Evolutionary conservation across 2,329 filamentous ascomycete genomes (phyloP), one percentile per base, ranked within the genome.

Genomic region (Annulohypoxylon truncatum): DNA sequence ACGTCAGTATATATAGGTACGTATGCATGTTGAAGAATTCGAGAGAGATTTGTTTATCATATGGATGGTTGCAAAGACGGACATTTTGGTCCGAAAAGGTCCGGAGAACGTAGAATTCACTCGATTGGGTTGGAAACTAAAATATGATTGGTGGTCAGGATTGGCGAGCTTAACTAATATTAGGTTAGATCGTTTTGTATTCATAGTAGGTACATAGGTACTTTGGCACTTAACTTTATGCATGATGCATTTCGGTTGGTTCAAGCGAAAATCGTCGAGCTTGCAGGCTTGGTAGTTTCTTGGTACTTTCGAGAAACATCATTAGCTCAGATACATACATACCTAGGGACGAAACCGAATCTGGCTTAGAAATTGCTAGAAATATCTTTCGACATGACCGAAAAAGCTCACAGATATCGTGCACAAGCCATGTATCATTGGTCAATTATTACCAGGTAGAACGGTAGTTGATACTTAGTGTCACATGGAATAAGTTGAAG

Each of bases 281-380:
- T 4, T 15, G 5, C n/a, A 2, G 13, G 33, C 13, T 35, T 35
- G 33, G 33, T 35, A 10, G n/a, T 18, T 38, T 38, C 35, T 12
- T 59, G 59, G 62, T 61, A 66, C 18, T 7, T 68, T 68, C 62
- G 58, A 68, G 62, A 68, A 66, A 12, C 44, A 22, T 40, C 35
- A 28, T n/a, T 48, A 64, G 13, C 15, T n/a, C n/a, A n/a, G n/a
- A n/a, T n/a, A n/a, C n/a, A n/a, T n/a, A n/a, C n/a, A n/a, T 60
- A 44, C 15, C 35, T 18, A 6, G 35, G 6, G 51, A 66, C 15
- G 38, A 47, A 48, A 33, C 48, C 29, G 24, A 47, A 22, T 33
- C 51, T 46, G 38, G 56, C 18, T 20, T 10, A 44, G 29, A 35
- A 35, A 56, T 48, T 28, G 29, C 53, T 57, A 29, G 15, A 58